Base-by-base conservation (phyloP, 1,284 basidiomycete species). In the Heimioporus retisporus region DNA sequence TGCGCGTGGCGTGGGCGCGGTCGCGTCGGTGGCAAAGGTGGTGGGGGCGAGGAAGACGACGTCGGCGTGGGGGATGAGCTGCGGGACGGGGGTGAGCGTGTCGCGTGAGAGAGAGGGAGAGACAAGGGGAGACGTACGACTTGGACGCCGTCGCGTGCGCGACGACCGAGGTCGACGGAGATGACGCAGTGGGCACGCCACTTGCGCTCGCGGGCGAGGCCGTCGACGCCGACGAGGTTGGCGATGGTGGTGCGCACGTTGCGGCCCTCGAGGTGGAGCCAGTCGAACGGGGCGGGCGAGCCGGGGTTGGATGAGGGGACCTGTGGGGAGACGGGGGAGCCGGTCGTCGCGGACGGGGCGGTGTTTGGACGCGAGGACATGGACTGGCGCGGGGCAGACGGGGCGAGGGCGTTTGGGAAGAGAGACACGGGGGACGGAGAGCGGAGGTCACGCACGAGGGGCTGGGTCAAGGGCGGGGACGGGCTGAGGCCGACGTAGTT, bases 221-320 rank as follows among this genome's bases (percentile, higher is more conserved):
- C 91, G 68, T 94, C 93, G 48, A 95, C 72, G 7, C 93, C 93
- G 44, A 86, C 83, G 42, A 95, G 88, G 74, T 95, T 95, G 70
- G 83, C 90, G 43, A 93, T 80, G 5, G 93, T 93, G 15, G 90
- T 93, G 76, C 91, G 91, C 42, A 92, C 88, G 0, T 86, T 90
- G 11, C 92, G 83, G 3, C 91, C 92, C 73, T 95, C 93, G 68
- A 94, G 93, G 72, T 94, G 93, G 5, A 95, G 79, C 93, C 93
- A 94, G 70, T 95, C 92, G 63, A 94, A 92, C 0, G 93, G 93
- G 1, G 92, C 90, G 0, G 89, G 90, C 59, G 86, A 90, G 67
- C 85, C 83, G n/a, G 82, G 80, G 61, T 82, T 85, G 31, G 77
- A 78, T 69, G 73, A 78, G 71, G 68, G 79, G 19, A 21, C 23